Evolutionary conservation across 768 basidiomycete genomes (phyloP).

Genomic region (Leucogyrophana mollusca): DNA sequence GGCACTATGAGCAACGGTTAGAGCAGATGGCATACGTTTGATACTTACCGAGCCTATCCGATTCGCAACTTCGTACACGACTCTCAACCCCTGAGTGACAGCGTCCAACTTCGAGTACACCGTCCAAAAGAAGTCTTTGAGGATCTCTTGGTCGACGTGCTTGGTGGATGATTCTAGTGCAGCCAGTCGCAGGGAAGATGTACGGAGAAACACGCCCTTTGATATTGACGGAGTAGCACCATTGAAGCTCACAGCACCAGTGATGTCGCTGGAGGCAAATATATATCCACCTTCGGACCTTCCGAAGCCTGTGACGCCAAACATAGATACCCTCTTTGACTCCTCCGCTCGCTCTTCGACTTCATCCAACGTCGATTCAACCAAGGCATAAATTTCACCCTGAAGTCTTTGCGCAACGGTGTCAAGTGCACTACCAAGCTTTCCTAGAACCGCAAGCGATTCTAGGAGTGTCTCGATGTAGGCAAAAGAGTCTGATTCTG

Average conservation of each 20-base stretch:
- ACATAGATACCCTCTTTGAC: slow-evolving; percentile 50
- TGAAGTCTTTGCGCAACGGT: slow-evolving; percentile 79
- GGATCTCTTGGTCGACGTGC: slow-evolving; percentile 76
- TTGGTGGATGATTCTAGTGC: slow-evolving; percentile 74
- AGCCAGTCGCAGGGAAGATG: slow-evolving; percentile 61
- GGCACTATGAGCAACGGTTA: background rate
- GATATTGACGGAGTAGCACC: slow-evolving; percentile 25
- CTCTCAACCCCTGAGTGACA: slow-evolving; percentile 85
- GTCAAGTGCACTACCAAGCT: slow-evolving; percentile 82
- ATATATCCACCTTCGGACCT: slow-evolving; percentile 54
- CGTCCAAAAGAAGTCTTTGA: slow-evolving; percentile 96
- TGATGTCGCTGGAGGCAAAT: slow-evolving; percentile 30
- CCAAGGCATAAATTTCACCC: slow-evolving; percentile 77
- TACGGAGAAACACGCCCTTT: slow-evolving; percentile 32
- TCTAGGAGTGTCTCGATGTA: slow-evolving; percentile 94
- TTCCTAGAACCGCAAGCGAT: slow-evolving; percentile 88
- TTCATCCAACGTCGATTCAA: slow-evolving; percentile 87
- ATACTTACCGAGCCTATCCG: slow-evolving; percentile 85
- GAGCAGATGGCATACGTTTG: background rate
- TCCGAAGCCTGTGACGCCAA: slow-evolving; percentile 34
- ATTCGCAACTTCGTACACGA: slow-evolving; percentile 87
- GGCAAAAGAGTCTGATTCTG: slow-evolving; percentile 89
- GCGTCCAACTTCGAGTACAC: slow-evolving; percentile 94
- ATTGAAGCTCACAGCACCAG: slow-evolving; percentile 16
- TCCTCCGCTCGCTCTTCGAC: slow-evolving; percentile 90